Evolutionary conservation across 169 alveolate genomes (phyloP).

Genomic region (Perkinsus olseni): DNA sequence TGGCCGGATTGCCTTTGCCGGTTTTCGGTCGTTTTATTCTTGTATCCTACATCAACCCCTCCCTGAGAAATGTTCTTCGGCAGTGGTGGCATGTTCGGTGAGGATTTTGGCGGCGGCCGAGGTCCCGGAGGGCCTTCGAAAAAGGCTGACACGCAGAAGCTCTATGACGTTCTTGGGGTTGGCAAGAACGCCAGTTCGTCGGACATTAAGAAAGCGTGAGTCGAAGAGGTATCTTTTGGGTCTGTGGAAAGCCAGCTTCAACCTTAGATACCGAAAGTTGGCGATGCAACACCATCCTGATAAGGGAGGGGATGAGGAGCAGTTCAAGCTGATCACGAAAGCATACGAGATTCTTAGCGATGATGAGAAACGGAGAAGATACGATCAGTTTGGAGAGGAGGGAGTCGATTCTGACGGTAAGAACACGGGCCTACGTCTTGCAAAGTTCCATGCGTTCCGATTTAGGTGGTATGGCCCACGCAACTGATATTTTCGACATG

Average conservation of each 20-base stretch:
- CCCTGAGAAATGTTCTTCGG: not conserved
- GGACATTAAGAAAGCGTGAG: not conserved
- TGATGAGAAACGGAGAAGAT: conserved; percentile 83
- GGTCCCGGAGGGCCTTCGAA: conserved; percentile 23
- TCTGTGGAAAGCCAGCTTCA: conserved; percentile 34
- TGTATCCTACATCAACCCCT: too few relatives aligned
- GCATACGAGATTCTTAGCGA: conserved; percentile 88
- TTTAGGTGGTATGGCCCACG: conserved; percentile 42
- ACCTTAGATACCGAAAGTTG: conserved; percentile 57
- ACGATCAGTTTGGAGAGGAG: conserved; percentile 91
- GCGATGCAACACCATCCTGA: conserved; percentile 73
- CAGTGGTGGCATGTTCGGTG: not conserved
- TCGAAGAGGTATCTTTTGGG: not conserved
- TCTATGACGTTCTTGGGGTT: conserved; percentile 25
- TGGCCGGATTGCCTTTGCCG: too few relatives aligned
- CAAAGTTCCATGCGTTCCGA: conserved; percentile 33
- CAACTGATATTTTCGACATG: conserved; percentile 76
- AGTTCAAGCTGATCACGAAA: conserved; percentile 61
- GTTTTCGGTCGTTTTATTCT: too few relatives aligned
- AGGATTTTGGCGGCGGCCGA: not conserved
- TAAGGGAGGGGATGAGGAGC: conserved; percentile 76
- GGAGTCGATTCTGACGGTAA: conserved; percentile 80
- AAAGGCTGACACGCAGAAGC: conserved; percentile 31
- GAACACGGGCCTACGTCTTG: conserved; percentile 26
- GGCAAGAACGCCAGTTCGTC: conserved; percentile 20